Conservation (phyloP, 495 filamentous ascomycete genomes). For the Daldinia grandis region DNA sequence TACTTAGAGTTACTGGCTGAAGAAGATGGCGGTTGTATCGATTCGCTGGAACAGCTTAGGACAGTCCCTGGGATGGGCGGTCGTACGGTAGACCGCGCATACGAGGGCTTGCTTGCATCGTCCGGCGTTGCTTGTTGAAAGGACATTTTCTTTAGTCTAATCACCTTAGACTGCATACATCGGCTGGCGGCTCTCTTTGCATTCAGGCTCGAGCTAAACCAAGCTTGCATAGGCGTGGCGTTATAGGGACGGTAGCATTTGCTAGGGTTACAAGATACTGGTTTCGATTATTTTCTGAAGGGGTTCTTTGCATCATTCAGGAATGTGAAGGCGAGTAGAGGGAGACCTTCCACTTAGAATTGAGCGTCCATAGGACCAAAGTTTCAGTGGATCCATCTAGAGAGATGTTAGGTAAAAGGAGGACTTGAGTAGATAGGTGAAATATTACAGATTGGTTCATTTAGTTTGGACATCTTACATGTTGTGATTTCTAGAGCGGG, state of each 20-base stretch:
- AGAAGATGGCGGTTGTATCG: constrained; percentile 52
- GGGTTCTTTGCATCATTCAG: background rate
- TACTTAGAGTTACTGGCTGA: constrained; percentile 61
- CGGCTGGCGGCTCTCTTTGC: constrained; percentile 22
- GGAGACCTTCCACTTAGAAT: background rate
- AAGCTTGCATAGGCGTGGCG: constrained; percentile 38
- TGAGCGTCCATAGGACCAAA: background rate
- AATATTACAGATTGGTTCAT: background rate
- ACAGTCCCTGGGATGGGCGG: constrained; percentile 67
- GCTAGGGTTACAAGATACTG: constrained; percentile 5
- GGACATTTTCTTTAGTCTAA: constrained; percentile 5
- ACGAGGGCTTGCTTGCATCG: constrained; percentile 49
- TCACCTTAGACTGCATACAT: constrained; percentile 24
- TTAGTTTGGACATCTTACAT: background rate
- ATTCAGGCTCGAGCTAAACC: constrained; percentile 16
- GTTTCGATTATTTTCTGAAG: constrained; percentile 5
- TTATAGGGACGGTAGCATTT: constrained; percentile 25
- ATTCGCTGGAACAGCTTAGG: constrained; percentile 60
- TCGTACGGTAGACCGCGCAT: constrained; percentile 65
- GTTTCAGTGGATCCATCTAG: background rate
- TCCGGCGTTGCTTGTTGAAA: constrained; percentile 10
- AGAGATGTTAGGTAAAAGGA: background rate
- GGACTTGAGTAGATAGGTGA: constrained; percentile 1
- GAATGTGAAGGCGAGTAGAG: background rate
- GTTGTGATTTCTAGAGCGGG: background rate